Percentiles rank a stretch among this genome's conserved stretches.
Evolutionary conservation across 768 basidiomycete genomes (phyloP).

Genomic region (Suillus subaureus): DNA sequence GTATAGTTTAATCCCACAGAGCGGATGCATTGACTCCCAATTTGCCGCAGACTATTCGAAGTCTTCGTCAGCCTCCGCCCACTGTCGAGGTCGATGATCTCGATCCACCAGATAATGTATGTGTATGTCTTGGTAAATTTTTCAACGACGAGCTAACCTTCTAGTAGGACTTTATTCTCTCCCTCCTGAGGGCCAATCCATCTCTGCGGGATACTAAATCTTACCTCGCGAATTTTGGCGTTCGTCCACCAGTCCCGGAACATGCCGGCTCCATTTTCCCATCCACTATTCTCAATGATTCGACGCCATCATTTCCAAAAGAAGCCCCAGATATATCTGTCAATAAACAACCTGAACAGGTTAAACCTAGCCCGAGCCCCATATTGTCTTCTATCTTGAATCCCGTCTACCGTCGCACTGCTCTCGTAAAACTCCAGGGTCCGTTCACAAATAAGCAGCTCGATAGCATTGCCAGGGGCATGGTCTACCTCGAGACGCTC

Average conservation of each 20-base stretch:
- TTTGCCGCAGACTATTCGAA: slow-evolving; percentile 31
- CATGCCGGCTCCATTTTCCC: slow-evolving; percentile 28
- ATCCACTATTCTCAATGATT: slow-evolving; percentile 25
- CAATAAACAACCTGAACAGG: slow-evolving; percentile 36
- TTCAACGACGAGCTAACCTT: slow-evolving; percentile 14
- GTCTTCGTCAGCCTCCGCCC: slow-evolving; percentile 24
- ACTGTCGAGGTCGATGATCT: slow-evolving; percentile 26
- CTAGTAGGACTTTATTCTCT: slow-evolving; percentile 90
- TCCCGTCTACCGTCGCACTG: slow-evolving; percentile 82
- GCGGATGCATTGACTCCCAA: slow-evolving; percentile 20
- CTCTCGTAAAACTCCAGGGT: slow-evolving; percentile 95
- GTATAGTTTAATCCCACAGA: slow-evolving; percentile 19
- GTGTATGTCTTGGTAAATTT: slow-evolving; percentile 38
- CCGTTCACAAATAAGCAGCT: slow-evolving; percentile 93
- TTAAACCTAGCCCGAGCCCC: slow-evolving; percentile 45
- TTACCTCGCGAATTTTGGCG: slow-evolving; percentile 90
- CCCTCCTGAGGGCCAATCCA: slow-evolving; percentile 90
- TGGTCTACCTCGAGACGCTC: slow-evolving; percentile 95
- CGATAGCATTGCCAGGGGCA: slow-evolving; percentile 89
- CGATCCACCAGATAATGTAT: slow-evolving; percentile 52
- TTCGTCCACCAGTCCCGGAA: slow-evolving; percentile 48
- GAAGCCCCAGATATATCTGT: slow-evolving; percentile 13
- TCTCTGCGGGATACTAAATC: slow-evolving; percentile 88
- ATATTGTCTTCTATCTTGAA: slow-evolving; percentile 78
- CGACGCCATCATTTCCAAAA: slow-evolving; percentile 24